Evolutionary conservation across 805 yeast genomes (phyloP).

Genomic region (Naumovozyma castellii): DNA sequence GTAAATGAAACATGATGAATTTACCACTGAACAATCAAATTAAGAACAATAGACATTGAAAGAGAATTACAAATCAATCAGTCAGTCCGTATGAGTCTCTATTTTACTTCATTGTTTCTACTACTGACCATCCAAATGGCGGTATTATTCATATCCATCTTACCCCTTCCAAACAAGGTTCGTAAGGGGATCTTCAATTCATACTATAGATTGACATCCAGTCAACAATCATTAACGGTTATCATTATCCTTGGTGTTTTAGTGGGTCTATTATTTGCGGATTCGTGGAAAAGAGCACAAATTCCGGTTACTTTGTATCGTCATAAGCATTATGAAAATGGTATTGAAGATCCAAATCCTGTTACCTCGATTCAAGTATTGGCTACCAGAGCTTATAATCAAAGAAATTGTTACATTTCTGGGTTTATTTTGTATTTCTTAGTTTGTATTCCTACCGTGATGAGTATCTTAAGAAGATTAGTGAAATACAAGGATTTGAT

Average conservation of each 20-base stretch:
- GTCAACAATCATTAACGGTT: constrained; percentile 38
- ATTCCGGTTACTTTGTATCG: constrained; percentile 24
- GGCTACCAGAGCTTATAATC: constrained; percentile 54
- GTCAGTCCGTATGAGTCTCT: constrained; percentile 32
- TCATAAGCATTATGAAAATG: constrained; percentile 10
- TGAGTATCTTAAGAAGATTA: constrained; percentile 43
- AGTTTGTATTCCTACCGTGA: constrained; percentile 45
- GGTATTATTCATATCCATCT: constrained; percentile 36
- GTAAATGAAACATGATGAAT: too few species aligned
- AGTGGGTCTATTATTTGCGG: constrained; percentile 43
- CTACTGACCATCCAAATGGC: constrained; percentile 45
- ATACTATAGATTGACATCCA: constrained; percentile 29
- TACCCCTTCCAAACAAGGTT: constrained; percentile 45
- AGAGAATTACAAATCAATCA: too few species aligned
- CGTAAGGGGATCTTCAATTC: constrained; percentile 36
- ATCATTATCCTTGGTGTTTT: constrained; percentile 34
- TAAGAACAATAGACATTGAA: background rate
- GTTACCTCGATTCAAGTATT: constrained; percentile 39
- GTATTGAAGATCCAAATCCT: constrained; percentile 13
- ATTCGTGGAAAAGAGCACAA: constrained; percentile 41
- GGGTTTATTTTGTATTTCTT: constrained; percentile 53
- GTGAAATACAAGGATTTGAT: constrained; percentile 37
- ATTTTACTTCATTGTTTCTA: constrained; percentile 34
- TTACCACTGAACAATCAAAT: too few species aligned
- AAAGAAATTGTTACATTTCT: constrained; percentile 51